phyloP scores from a whole-genome alignment of 148 eudicot genomes.

The Chenopodium berlandieri region DNA sequence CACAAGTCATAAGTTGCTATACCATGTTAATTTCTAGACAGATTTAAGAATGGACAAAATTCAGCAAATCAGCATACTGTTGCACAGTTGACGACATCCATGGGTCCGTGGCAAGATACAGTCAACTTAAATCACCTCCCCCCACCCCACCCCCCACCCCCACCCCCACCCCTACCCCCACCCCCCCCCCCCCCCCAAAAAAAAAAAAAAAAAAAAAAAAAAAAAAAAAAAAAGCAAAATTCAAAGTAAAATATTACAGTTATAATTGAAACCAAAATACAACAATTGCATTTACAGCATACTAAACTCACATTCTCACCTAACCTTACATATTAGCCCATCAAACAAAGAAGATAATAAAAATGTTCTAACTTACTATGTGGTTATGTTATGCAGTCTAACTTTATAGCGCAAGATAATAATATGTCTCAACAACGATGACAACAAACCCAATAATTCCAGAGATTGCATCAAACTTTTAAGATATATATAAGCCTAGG shows the following conservation, averaged over 20 bases:
- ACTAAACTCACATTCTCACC: too few species aligned
- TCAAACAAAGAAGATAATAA: not conserved
- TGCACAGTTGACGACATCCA: not conserved
- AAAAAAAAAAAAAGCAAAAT: too few species aligned
- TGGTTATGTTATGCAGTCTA: not conserved
- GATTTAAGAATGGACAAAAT: not conserved
- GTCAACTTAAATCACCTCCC: too few species aligned
- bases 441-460: slow-evolving; percentile 1
- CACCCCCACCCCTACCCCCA: too few species aligned
- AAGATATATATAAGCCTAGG: not conserved
- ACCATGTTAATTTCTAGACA: not conserved
- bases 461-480: not conserved
- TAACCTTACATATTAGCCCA: not conserved
- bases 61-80: not conserved
- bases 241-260: not conserved
- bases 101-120: too few species aligned
- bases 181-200: too few species aligned
- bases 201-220: too few species aligned
- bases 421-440: not conserved
- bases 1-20: not conserved
- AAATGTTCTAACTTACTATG: not conserved
- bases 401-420: not conserved
- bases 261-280: not conserved
- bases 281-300: not conserved
- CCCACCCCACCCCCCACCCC: too few species aligned